Conservation (phyloP, 768 basidiomycete genomes). For the Rubroboletus satanas region DNA sequence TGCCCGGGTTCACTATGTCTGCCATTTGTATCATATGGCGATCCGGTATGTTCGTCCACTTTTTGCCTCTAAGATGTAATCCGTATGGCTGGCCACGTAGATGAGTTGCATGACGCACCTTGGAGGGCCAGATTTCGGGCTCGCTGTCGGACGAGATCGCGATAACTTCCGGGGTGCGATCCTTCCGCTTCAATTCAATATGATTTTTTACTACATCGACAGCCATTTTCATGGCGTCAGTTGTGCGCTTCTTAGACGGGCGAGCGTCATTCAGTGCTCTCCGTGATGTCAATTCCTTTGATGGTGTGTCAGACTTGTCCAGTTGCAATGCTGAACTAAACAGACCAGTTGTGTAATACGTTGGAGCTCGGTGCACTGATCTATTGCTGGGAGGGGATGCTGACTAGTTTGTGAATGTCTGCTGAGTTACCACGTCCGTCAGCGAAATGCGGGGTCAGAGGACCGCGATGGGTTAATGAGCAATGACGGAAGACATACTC, state of each 20-base stretch:
- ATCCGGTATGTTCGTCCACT: not conserved
- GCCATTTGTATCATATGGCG: not conserved
- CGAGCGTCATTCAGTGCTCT: slow-evolving; percentile 5
- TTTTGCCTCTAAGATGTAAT: slow-evolving; percentile 21
- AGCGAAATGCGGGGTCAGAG: not conserved
- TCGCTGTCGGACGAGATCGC: slow-evolving; percentile 32
- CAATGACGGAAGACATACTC: not conserved
- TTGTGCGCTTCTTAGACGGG: slow-evolving; percentile 22
- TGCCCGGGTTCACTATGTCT: not conserved
- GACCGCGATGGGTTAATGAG: not conserved
- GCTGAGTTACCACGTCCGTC: not conserved
- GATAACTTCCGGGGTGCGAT: slow-evolving; percentile 14
- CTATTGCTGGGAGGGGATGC: not conserved
- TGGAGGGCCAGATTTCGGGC: slow-evolving; percentile 15
- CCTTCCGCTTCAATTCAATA: slow-evolving; percentile 24
- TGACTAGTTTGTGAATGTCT: not conserved
- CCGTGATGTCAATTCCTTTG: slow-evolving; percentile 26
- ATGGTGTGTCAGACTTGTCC: slow-evolving; percentile 5
- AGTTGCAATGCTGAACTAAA: not conserved
- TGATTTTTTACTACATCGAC: slow-evolving; percentile 5
- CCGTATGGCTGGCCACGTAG: not conserved
- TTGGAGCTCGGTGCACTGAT: slow-evolving; percentile 22
- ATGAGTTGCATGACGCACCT: slow-evolving; percentile 13
- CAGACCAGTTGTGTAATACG: slow-evolving; percentile 22
- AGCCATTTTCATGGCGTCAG: slow-evolving; percentile 17